Evolutionary conservation across 768 basidiomycete genomes (phyloP), one percentile per base, ranked within the genome.

Genomic region (Lentinula edodes): DNA sequence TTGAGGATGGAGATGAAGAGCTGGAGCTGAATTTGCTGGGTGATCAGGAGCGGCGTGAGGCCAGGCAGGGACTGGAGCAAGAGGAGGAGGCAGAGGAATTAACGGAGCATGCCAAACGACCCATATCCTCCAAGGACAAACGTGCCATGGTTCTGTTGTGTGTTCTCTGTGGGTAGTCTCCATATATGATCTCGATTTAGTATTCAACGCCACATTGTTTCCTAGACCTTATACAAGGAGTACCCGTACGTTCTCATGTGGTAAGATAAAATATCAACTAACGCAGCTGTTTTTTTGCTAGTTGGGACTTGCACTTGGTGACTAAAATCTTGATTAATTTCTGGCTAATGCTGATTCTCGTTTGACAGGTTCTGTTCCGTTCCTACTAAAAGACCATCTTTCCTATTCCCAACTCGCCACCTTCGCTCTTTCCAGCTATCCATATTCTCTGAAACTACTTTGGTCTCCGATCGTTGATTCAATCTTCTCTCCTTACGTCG

Each of bases 401-500:
- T 97, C 96, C 36, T 99, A 99, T 77, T 96, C 95, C 39, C 94
- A 98, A 75, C 83, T 99, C 61, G 96, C 90, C 64, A 85, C 95
- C 8, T 98, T 99, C 76, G 90, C 94, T 45, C 80, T 99, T 32
- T 89, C 93, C 52, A 90, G 88, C 68, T 96, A 95, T 74, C 94
- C 94, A 5, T 99, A 98, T 77, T 97, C 94, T 20, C 85, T 99
- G 68, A 99, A 99, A 76, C 74, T 99, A 63, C 73, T 98, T 65
- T 98, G 96, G 95, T 96, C 94, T 6, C 97, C 97, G 56, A 89
- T 99, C 63, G 93, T 99, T 59, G 97, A 99, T 70, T 91, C 96
- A 1, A 78, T 90, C 65, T 99, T 90, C 73, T 78, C 89, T 68
- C 76, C 85, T 41, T 88, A 85, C 45, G 66, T 95, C 64, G 97